Percentiles rank a stretch among this genome's conserved stretches.
Evolutionary conservation across 2,329 filamentous ascomycete species (phyloP).

Genomic region (Gnomoniopsis sp.): DNA sequence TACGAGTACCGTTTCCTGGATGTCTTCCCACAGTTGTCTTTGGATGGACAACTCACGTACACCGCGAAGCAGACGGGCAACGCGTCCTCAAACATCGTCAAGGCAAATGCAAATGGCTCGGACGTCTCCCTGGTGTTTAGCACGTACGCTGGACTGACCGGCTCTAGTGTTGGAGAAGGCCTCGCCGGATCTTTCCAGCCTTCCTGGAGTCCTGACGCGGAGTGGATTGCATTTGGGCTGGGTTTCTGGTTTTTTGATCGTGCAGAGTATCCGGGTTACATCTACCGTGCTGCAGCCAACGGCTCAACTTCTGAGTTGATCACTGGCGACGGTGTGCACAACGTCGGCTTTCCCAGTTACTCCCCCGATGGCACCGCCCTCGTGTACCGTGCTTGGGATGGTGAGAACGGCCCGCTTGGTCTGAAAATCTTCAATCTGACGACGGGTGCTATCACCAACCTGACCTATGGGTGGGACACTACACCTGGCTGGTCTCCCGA

Average conservation of each 20-base stretch:
- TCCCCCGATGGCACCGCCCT: slow-evolving; percentile 32
- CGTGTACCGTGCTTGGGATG: slow-evolving; percentile 30
- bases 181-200: slow-evolving; percentile 37
- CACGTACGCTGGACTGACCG: background rate
- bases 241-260: slow-evolving; percentile 38
- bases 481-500: slow-evolving; percentile 36
- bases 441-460: slow-evolving; percentile 20
- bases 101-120: slow-evolving; percentile 27
- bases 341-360: slow-evolving; percentile 38
- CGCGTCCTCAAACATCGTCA: slow-evolving; percentile 29
- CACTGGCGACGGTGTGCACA: slow-evolving; percentile 27
- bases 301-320: slow-evolving; percentile 25
- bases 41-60: slow-evolving; percentile 26
- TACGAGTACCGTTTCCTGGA: slow-evolving; percentile 42
- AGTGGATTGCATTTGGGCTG: slow-evolving; percentile 35
- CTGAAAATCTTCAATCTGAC: slow-evolving; percentile 31
- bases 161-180: slow-evolving; percentile 25
- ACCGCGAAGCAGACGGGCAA: slow-evolving; percentile 39
- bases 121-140: slow-evolving; percentile 7
- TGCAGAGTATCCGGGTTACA: slow-evolving; percentile 17
- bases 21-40: slow-evolving; percentile 34
- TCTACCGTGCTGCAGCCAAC: slow-evolving; percentile 17
- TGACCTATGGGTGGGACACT: slow-evolving; percentile 37
- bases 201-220: slow-evolving; percentile 33
- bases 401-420: slow-evolving; percentile 23